Conservation (phyloP, 169 alveolate genomes). For the Condylostoma magnum region DNA sequence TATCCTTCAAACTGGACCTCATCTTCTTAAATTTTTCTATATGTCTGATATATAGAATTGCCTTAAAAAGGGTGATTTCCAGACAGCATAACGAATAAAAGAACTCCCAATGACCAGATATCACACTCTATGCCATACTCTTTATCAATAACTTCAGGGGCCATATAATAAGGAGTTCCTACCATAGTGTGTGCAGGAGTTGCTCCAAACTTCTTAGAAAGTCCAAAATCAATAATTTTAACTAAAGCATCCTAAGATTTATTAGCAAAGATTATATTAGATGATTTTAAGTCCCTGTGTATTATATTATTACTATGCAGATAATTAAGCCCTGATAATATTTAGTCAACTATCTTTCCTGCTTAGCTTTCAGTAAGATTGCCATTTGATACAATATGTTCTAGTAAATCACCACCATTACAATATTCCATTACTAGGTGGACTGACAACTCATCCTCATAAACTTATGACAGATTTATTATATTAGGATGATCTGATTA, state of each 20-base stretch:
- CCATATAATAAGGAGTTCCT: conserved; percentile 82
- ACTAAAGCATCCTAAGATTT: conserved; percentile 60
- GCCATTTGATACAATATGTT: conserved; percentile 55
- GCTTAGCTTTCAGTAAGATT: conserved; percentile 73
- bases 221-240: conserved; percentile 85
- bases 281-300: conserved; percentile 87
- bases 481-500: no score
- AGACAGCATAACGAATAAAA: no score
- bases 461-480: no score
- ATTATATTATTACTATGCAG: conserved; percentile 68
- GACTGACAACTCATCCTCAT: no score
- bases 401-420: conserved; percentile 77
- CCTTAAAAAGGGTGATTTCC: no score
- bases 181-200: conserved; percentile 78
- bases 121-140: no score
- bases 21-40: conserved; percentile 67
- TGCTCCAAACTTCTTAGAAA: no score
- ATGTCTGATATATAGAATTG: conserved; percentile 68
- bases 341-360: conserved; percentile 62
- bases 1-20: no score
- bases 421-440: conserved; percentile 74
- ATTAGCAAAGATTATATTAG: conserved; percentile 72
- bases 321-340: conserved; percentile 77
- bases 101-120: no score
- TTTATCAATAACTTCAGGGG: conserved; percentile 86